Percentiles rank a stretch among this genome's conserved stretches.
Evolutionary conservation across 495 filamentous ascomycete species (phyloP).

Genomic region (Penicillium fimorum): DNA sequence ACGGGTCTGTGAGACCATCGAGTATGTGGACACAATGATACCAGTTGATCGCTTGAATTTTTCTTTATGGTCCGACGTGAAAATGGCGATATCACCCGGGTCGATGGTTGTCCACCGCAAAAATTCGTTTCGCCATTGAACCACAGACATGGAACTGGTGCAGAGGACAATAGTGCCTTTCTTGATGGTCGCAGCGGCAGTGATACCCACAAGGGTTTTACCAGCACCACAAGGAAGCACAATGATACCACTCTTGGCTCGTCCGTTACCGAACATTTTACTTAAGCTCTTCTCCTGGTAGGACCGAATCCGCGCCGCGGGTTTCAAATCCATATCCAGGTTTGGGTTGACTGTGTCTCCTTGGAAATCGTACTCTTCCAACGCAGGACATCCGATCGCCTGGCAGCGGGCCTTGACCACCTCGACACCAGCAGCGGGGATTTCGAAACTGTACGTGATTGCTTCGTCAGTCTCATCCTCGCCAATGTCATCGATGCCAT

Average conservation of each 20-base stretch:
- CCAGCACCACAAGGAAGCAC: slow-evolving; percentile 95
- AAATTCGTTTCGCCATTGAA: slow-evolving; percentile 96
- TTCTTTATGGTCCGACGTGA: slow-evolving; percentile 91
- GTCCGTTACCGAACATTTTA: slow-evolving; percentile 99
- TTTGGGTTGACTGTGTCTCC: slow-evolving; percentile 87
- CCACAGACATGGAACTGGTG: slow-evolving; percentile 95
- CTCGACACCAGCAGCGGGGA: slow-evolving; percentile 73
- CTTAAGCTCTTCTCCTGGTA: slow-evolving; percentile 97
- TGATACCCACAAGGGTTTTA: slow-evolving; percentile 96
- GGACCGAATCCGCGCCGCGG: slow-evolving; percentile 31
- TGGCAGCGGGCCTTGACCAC: slow-evolving; percentile 86
- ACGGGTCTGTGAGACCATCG: slow-evolving; percentile 91
- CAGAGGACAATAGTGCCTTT: slow-evolving; percentile 94
- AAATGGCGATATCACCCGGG: slow-evolving; percentile 87
- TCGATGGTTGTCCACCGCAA: slow-evolving; percentile 98
- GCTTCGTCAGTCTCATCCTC: slow-evolving; percentile 83
- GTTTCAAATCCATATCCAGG: slow-evolving; percentile 86
- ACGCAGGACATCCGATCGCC: slow-evolving; percentile 77
- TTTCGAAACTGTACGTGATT: slow-evolving; percentile 93
- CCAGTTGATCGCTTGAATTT: slow-evolving; percentile 87
- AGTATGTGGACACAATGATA: slow-evolving; percentile 96
- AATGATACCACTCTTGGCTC: slow-evolving; percentile 96
- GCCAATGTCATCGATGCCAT: slow-evolving; percentile 69
- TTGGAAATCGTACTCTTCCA: slow-evolving; percentile 98
- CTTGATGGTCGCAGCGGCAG: slow-evolving; percentile 94